phyloP scores from a whole-genome alignment of 352 stramenopile species.

The Detonula confervacea region DNA sequence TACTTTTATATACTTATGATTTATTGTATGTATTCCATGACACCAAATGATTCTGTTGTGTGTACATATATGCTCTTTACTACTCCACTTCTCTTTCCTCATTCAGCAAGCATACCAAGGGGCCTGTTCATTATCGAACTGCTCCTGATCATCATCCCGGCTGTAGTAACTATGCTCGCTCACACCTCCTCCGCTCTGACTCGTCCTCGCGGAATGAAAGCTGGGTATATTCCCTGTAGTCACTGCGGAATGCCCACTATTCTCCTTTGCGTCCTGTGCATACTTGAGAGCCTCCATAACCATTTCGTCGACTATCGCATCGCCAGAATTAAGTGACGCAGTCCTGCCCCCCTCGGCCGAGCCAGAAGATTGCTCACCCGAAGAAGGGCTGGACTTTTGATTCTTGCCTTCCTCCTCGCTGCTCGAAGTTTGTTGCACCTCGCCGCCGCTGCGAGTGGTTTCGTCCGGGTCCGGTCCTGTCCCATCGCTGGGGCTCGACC shows the following conservation, averaged over 20 bases:
- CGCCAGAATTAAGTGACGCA: neutral
- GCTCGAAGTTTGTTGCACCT: too few relatives aligned
- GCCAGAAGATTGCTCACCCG: neutral
- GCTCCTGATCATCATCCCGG: neutral
- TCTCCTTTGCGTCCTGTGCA: conserved; percentile 17
- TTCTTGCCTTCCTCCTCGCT: too few relatives aligned
- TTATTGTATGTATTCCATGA: too few relatives aligned
- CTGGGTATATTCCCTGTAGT: conserved; percentile 21
- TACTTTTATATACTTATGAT: too few relatives aligned
- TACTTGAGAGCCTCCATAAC: conserved; percentile 18
- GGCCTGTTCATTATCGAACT: neutral
- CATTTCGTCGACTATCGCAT: conserved; percentile 20
- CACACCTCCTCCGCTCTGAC: conserved; percentile 9
- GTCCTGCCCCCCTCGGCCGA: conserved; percentile 1
- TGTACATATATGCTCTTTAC: too few relatives aligned
- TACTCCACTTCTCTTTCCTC: too few relatives aligned
- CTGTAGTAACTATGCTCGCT: conserved; percentile 13
- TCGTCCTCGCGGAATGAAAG: conserved; percentile 12
- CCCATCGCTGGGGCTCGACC: neutral
- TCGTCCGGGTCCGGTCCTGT: neutral
- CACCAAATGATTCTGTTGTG: too few relatives aligned
- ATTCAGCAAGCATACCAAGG: conserved; percentile 23
- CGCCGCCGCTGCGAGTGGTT: neutral
- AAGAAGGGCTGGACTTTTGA: neutral
- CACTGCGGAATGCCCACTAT: neutral